A percentile compares a stretch with the other conserved stretches of the same genome.
phyloP scores from a whole-genome alignment of 1,284 basidiomycete species.

The Marasmius oreades region DNA sequence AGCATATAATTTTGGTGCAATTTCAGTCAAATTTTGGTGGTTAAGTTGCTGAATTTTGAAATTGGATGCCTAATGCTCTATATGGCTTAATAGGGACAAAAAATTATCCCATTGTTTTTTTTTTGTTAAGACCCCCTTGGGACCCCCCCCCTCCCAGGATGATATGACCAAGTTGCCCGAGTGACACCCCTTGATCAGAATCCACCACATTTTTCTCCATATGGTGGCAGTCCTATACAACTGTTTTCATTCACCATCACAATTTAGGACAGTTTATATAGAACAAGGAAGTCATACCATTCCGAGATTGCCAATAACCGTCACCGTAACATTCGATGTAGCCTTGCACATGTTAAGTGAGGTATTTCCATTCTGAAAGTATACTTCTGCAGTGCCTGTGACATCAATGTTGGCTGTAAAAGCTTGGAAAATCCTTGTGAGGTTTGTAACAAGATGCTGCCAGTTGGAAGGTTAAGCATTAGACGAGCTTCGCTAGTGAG shows the following conservation, averaged over 20 bases:
- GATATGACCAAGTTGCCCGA: background rate
- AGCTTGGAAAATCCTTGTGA: constrained; percentile 2
- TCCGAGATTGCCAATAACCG: constrained; percentile 1
- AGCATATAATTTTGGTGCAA: no score
- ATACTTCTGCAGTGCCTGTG: background rate
- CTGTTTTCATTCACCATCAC: background rate
- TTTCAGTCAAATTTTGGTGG: background rate
- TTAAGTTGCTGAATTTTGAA: background rate
- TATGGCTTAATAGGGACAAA: no score
- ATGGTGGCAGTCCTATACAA: constrained; percentile 6
- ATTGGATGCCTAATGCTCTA: background rate
- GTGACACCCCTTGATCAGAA: background rate
- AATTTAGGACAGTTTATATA: background rate
- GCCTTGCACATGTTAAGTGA: constrained; percentile 1
- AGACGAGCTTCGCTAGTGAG: background rate
- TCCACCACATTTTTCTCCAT: background rate
- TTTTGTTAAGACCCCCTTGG: background rate
- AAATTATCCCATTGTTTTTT: background rate
- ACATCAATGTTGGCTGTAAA: constrained; percentile 2
- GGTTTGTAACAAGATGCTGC: constrained; percentile 6
- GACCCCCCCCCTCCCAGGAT: background rate
- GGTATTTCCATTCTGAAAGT: constrained; percentile 3
- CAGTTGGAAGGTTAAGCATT: background rate
- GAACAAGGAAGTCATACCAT: background rate
- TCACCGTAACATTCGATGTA: constrained; percentile 3